phyloP scores from a whole-genome alignment of 257 asterid species.

The Ilex aquifolium region DNA sequence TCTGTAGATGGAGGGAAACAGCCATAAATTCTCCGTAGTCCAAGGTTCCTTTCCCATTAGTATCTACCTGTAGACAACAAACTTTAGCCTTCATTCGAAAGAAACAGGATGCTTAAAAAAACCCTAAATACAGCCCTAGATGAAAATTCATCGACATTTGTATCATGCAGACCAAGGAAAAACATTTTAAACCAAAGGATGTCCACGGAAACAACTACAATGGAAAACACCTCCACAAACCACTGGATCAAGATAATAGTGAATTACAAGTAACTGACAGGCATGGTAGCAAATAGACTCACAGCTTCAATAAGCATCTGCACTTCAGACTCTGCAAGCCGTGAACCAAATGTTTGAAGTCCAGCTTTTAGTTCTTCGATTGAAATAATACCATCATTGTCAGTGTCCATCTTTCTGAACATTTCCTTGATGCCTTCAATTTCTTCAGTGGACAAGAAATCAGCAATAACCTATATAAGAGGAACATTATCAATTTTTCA shows the following conservation, averaged over 20 bases:
- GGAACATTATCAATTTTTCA: conserved; percentile 13
- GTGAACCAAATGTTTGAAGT: conserved; percentile 60
- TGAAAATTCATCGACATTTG: too few species aligned
- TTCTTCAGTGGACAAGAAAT: conserved; percentile 89
- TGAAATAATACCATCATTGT: conserved; percentile 76
- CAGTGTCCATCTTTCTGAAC: conserved; percentile 72
- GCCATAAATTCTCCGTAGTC: conserved; percentile 85
- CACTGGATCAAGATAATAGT: conserved; percentile 33
- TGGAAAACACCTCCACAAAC: conserved; percentile 55
- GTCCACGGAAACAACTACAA: too few species aligned
- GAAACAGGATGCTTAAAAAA: conserved; percentile 44
- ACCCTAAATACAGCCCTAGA: too few species aligned
- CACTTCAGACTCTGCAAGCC: conserved; percentile 68
- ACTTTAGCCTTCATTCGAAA: conserved; percentile 79
- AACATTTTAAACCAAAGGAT: too few species aligned
- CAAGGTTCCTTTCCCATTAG: conserved; percentile 71
- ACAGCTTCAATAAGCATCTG: conserved; percentile 90
- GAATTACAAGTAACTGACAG: too few species aligned
- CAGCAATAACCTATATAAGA: conserved; percentile 78
- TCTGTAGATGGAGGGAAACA: conserved; percentile 75
- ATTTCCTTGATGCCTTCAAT: conserved; percentile 84
- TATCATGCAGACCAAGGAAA: too few species aligned
- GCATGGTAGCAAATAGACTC: conserved; percentile 27
- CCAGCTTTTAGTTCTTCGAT: conserved; percentile 74
- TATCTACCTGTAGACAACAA: conserved; percentile 48